Evolutionary conservation across 345 rosid species (phyloP).

Genomic region (Alliaria petiolata): DNA sequence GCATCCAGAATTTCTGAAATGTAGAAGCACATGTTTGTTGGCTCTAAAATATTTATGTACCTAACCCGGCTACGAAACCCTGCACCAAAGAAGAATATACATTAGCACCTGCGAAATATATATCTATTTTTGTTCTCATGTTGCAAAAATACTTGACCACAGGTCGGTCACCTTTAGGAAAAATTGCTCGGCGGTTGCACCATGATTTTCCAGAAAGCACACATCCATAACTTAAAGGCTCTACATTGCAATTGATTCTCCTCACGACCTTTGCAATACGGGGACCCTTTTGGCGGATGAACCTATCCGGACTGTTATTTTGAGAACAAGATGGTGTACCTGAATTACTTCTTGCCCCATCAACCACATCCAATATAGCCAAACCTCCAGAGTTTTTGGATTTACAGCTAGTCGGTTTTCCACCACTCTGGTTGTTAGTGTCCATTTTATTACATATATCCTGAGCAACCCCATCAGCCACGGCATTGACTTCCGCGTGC

Average conservation of each 20-base stretch:
- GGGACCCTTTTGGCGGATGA: slow-evolving; percentile 90
- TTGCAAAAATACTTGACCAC: background rate
- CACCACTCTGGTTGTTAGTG: slow-evolving; percentile 22
- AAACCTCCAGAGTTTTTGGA: slow-evolving; percentile 44
- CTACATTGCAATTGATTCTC: slow-evolving; percentile 92
- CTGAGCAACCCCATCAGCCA: slow-evolving; percentile 30
- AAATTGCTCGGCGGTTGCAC: slow-evolving; percentile 83
- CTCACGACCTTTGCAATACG: slow-evolving; percentile 98
- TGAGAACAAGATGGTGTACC: slow-evolving; percentile 58
- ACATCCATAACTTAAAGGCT: slow-evolving; percentile 68
- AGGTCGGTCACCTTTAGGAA: slow-evolving; percentile 77
- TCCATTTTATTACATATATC: slow-evolving; percentile 33
- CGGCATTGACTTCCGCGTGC: slow-evolving; percentile 30
- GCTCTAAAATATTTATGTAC: slow-evolving; percentile 79
- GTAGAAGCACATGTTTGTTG: slow-evolving; percentile 68
- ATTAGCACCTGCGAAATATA: background rate
- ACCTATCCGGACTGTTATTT: slow-evolving; percentile 62
- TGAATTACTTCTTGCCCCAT: slow-evolving; percentile 36
- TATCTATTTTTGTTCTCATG: slow-evolving; percentile 4
- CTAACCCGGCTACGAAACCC: slow-evolving; percentile 90
- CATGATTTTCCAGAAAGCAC: slow-evolving; percentile 81
- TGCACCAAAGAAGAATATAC: slow-evolving; percentile 41
- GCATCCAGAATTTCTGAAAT: slow-evolving; percentile 88
- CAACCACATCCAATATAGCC: slow-evolving; percentile 37
- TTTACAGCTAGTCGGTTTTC: slow-evolving; percentile 35